Conservation (phyloP, 2,329 filamentous ascomycete genomes). For the Pseudonectria buxi region DNA sequence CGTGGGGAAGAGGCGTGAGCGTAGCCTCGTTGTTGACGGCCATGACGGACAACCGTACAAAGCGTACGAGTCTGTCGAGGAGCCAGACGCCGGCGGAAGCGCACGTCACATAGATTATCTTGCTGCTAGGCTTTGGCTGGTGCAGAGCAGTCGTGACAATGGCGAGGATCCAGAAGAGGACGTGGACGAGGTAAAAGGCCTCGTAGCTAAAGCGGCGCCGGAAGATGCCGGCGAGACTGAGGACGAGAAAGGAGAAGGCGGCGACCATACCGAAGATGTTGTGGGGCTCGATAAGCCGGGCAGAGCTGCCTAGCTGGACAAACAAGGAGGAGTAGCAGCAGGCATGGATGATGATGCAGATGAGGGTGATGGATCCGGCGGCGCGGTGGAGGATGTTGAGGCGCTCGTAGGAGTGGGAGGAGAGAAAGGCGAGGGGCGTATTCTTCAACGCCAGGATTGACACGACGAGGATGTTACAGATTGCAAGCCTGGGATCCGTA, state of each 20-base stretch:
- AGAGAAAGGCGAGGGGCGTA: constrained; percentile 48
- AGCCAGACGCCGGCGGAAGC: constrained; percentile 42
- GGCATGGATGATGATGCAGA: constrained; percentile 39
- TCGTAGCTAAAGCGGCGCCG: constrained; percentile 47
- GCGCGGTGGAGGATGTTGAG: constrained; percentile 52
- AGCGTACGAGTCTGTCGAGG: constrained; percentile 43
- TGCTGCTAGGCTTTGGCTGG: constrained; percentile 38
- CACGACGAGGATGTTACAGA: constrained; percentile 43
- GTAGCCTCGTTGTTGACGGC: constrained; percentile 45
- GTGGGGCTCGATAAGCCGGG: constrained; percentile 27
- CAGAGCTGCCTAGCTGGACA: constrained; percentile 17
- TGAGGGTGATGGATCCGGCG: constrained; percentile 43
- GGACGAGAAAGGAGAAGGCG: constrained; percentile 38
- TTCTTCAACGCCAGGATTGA: constrained; percentile 52
- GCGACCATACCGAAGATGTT: constrained; percentile 45
- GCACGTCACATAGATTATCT: constrained; percentile 35
- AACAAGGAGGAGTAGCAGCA: constrained; percentile 38
- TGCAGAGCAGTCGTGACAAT: constrained; percentile 45
- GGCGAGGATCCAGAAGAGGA: constrained; percentile 41
- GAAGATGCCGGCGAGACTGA: constrained; percentile 35
- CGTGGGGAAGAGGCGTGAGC: constrained; percentile 46
- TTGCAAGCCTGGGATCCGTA: constrained; percentile 31
- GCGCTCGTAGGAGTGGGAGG: constrained; percentile 50
- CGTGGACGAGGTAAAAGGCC: constrained; percentile 47
- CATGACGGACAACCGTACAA: constrained; percentile 36